Evolutionary conservation across 2,329 filamentous ascomycete species (phyloP), one percentile per base, ranked within the genome.

Genomic region (Sclerotinia glacialis): DNA sequence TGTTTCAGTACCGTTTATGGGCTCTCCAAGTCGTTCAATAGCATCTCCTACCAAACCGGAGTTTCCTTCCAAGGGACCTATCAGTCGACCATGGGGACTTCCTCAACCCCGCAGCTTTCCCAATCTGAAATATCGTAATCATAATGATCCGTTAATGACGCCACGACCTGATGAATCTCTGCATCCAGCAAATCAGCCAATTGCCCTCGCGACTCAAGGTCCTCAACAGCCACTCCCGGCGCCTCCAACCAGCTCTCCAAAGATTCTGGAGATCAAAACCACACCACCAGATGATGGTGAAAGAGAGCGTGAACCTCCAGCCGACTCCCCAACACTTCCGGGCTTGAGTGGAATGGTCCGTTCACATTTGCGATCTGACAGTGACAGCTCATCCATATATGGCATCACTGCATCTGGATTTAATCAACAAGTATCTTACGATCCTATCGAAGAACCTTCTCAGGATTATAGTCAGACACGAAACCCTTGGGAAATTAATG

Each of bases 301-400:
- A 16, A 55, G 58, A 65, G 47, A 52, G 28, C 28, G 65, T 37
- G 63, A 66, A 16, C 54, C 64, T 31, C 70, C 72, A 46, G 69
- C 67, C 5, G 92, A 96, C 73, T 96, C 93, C 0, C 93, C 93
- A 0, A 96, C 92, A 0, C 79, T 97, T 26, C 79, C 80, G 23
- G 92, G 91, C 0, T 81, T 97, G 21, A 94, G 89, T 73, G 90
- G 90, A 2, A 85, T 97, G 81, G 88, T 97, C 55, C 87, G 90
- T 42, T 89, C 93, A 69, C 95, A 98, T 80, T 80, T 98, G 50
- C 87, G 95, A 61, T 87, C 87, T 44, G 87, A 89, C 70, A 98
- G 94, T 78, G 89, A 89, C 67, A 84, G 87, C 18, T 98, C 94
- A 0, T 96, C 92, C 0, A 83, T 95, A 34, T 92, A 92, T 71